phyloP scores from a whole-genome alignment of 2,329 filamentous ascomycete genomes.

The Colletotrichum somersetense region DNA sequence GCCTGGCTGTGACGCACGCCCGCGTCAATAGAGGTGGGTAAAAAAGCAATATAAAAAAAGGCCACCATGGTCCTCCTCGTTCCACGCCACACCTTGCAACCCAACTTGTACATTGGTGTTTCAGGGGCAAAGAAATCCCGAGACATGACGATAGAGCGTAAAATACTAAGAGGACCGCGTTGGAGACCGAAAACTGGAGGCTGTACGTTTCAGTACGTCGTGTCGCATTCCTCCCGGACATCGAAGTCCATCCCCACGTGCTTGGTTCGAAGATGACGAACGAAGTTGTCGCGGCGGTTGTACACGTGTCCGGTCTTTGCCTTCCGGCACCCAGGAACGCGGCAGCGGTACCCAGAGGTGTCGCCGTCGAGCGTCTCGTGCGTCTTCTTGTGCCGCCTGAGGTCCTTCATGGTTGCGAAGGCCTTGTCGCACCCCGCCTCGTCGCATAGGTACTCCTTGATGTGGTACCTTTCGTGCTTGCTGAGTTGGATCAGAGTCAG shows the following conservation, averaged over 20 bases:
- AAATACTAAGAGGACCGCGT: not conserved
- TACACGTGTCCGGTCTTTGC: constrained; percentile 46
- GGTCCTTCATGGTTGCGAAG: constrained; percentile 47
- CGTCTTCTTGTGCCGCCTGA: constrained; percentile 45
- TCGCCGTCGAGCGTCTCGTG: constrained; percentile 40
- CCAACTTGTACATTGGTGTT: not conserved
- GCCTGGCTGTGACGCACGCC: not conserved
- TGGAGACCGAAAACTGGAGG: not conserved
- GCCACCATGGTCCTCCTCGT: not conserved
- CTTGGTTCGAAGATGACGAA: constrained; percentile 45
- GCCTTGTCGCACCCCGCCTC: constrained; percentile 42
- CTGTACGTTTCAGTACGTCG: constrained; percentile 22
- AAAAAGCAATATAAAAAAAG: not conserved
- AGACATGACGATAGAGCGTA: not conserved
- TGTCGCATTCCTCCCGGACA: constrained; percentile 29
- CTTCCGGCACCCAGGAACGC: constrained; percentile 46
- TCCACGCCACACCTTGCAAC: not conserved
- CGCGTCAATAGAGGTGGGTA: not conserved
- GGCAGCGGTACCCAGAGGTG: constrained; percentile 46
- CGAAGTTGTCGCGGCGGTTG: constrained; percentile 47
- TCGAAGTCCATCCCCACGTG: constrained; percentile 43
- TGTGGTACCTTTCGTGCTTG: constrained; percentile 45
- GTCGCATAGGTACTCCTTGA: constrained; percentile 44
- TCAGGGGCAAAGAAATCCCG: not conserved
- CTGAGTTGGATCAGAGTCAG: constrained; percentile 26